phyloP scores from a whole-genome alignment of 2,329 filamentous ascomycete species.

The Fonsecaea pedrosoi region DNA sequence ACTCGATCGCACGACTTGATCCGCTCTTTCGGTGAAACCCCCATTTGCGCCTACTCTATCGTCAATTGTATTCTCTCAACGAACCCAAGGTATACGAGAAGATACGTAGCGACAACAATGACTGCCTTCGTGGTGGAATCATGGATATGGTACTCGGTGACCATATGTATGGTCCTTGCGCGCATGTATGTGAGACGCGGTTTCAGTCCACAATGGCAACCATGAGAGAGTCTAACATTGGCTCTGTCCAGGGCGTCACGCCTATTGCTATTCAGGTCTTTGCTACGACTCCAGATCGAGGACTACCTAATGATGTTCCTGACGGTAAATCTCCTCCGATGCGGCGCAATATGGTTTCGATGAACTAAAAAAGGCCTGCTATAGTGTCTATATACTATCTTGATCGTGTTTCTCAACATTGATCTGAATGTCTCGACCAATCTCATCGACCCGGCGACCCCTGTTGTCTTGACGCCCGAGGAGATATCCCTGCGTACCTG shows the following conservation, averaged over 20 bases:
- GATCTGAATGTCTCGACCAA: slow-evolving; percentile 55
- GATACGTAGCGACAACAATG: slow-evolving; percentile 22
- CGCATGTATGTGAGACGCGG: slow-evolving; percentile 33
- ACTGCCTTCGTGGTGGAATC: slow-evolving; percentile 39
- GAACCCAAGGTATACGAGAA: neutral
- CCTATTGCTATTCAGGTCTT: slow-evolving; percentile 36
- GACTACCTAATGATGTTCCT: slow-evolving; percentile 65
- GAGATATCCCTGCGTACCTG: slow-evolving; percentile 53
- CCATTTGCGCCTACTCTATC: neutral
- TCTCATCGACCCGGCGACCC: slow-evolving; percentile 49
- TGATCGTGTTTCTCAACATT: slow-evolving; percentile 54
- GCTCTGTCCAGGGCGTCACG: slow-evolving; percentile 24
- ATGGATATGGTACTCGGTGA: slow-evolving; percentile 40
- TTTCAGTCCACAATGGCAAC: neutral
- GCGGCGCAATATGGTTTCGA: neutral
- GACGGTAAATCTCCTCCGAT: slow-evolving; percentile 44
- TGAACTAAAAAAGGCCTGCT: neutral
- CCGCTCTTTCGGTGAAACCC: slow-evolving; percentile 1
- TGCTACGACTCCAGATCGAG: slow-evolving; percentile 57
- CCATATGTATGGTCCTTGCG: slow-evolving; percentile 34
- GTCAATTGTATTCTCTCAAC: slow-evolving; percentile 7
- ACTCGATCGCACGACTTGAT: slow-evolving; percentile 5
- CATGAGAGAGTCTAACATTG: slow-evolving; percentile 7
- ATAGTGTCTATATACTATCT: slow-evolving; percentile 48
- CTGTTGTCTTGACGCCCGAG: slow-evolving; percentile 53